phyloP scores from a whole-genome alignment of 345 rosid species.

The Acer yangbiense region DNA sequence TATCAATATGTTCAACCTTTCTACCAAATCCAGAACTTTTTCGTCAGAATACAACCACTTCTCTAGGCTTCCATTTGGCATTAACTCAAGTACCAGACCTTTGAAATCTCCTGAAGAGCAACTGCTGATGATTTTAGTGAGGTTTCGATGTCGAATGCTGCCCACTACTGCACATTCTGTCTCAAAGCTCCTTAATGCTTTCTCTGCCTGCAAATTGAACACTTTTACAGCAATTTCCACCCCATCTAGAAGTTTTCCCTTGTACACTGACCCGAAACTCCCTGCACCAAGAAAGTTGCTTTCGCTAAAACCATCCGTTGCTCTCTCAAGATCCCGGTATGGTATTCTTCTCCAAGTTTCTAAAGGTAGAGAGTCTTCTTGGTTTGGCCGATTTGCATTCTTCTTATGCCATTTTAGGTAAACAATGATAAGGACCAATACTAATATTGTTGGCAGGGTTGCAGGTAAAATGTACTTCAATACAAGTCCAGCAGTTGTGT shows the following conservation, averaged over 20 bases:
- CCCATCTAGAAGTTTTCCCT: slow-evolving; percentile 1
- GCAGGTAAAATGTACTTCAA: slow-evolving; percentile 6
- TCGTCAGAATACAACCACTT: slow-evolving; percentile 6
- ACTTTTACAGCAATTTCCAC: slow-evolving; percentile 12
- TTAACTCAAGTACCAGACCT: not conserved
- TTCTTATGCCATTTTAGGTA: not conserved
- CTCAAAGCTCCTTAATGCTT: slow-evolving; percentile 16
- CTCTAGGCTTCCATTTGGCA: not conserved
- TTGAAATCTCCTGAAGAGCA: slow-evolving; percentile 4
- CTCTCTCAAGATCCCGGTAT: not conserved
- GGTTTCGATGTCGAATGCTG: slow-evolving; percentile 3
- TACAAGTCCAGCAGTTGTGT: not conserved
- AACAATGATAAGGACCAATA: not conserved
- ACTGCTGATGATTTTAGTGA: slow-evolving; percentile 12
- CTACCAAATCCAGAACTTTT: not conserved
- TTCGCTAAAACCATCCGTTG: not conserved
- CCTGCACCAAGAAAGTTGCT: slow-evolving; percentile 5
- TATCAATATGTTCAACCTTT: not conserved
- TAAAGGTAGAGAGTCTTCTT: not conserved
- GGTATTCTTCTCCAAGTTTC: slow-evolving; percentile 8
- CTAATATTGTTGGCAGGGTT: not conserved
- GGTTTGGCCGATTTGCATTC: too few species aligned
- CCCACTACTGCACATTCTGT: slow-evolving; percentile 13
- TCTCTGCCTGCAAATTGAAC: slow-evolving; percentile 9
- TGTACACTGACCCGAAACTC: slow-evolving; percentile 23